Conservation (phyloP, 345 rosid genomes). For the Lumnitzera racemosa region DNA sequence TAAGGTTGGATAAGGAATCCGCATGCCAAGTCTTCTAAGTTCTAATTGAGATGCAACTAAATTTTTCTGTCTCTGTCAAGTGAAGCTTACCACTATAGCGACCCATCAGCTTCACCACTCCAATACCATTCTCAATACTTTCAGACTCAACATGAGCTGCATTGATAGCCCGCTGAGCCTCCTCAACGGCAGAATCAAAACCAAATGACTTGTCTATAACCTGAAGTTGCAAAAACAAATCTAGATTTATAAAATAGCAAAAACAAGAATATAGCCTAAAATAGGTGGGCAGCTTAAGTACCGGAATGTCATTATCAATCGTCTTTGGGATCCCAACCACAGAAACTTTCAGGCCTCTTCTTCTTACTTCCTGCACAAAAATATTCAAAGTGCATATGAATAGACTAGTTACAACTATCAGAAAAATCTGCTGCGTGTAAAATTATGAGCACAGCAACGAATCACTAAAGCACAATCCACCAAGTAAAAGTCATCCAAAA, state of each 20-base stretch:
- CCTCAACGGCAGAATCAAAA: slow-evolving; percentile 61
- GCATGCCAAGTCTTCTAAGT: no score
- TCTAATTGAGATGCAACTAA: not conserved
- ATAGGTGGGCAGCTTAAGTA: slow-evolving; percentile 6
- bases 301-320: slow-evolving; percentile 42
- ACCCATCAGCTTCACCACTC: slow-evolving; percentile 62
- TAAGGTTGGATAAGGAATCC: no score
- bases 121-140: slow-evolving; percentile 54
- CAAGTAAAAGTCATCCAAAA: no score
- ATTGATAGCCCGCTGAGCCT: slow-evolving; percentile 60
- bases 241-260: not conserved
- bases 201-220: slow-evolving; percentile 70
- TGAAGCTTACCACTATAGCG: slow-evolving; percentile 42
- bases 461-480: not conserved
- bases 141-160: slow-evolving; percentile 62
- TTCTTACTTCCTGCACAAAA: slow-evolving; percentile 28
- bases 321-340: slow-evolving; percentile 45
- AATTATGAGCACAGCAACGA: no score
- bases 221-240: slow-evolving; percentile 17
- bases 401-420: no score
- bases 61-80: not conserved
- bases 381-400: not conserved
- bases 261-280: no score
- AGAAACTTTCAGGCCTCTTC: slow-evolving; percentile 38
- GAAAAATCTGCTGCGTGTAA: no score